Percentiles rank a stretch among this genome's conserved stretches.
phyloP scores from a whole-genome alignment of 345 rosid species.

The Moricandia arvensis region DNA sequence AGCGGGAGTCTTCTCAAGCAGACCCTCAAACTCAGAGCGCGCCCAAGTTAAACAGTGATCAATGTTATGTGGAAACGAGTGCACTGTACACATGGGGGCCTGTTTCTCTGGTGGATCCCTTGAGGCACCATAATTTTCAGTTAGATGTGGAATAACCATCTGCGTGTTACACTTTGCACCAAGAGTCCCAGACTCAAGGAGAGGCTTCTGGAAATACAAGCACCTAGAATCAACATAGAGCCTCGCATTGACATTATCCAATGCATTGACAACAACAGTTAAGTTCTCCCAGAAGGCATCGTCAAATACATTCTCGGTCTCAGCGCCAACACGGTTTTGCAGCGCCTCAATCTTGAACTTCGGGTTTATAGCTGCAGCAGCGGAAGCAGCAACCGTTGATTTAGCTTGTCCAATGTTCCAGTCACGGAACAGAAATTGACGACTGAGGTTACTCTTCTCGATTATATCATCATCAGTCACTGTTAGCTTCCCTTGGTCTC shows the following conservation, averaged over 20 bases:
- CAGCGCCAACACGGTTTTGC: constrained; percentile 91
- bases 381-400: constrained; percentile 96
- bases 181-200: constrained; percentile 97
- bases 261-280: constrained; percentile 76
- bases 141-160: not conserved
- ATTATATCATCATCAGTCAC: constrained; percentile 97
- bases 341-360: constrained; percentile 72
- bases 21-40: not conserved
- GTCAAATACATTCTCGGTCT: constrained; percentile 88
- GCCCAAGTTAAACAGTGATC: not conserved
- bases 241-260: constrained; percentile 95
- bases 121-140: not conserved
- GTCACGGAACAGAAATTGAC: constrained; percentile 97
- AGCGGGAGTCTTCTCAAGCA: constrained; percentile 2
- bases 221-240: constrained; percentile 98
- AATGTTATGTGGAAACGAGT: not conserved
- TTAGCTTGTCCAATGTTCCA: constrained; percentile 99
- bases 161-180: constrained; percentile 22
- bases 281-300: constrained; percentile 92
- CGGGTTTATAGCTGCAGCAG: constrained; percentile 78
- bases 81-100: not conserved
- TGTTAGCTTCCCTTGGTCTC: constrained; percentile 75
- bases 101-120: not conserved
- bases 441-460: constrained; percentile 97
- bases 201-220: constrained; percentile 97